Percentiles rank a stretch among this genome's conserved stretches.
Evolutionary conservation across 352 stramenopile species (phyloP).

Genomic region (Aphanomyces astaci): DNA sequence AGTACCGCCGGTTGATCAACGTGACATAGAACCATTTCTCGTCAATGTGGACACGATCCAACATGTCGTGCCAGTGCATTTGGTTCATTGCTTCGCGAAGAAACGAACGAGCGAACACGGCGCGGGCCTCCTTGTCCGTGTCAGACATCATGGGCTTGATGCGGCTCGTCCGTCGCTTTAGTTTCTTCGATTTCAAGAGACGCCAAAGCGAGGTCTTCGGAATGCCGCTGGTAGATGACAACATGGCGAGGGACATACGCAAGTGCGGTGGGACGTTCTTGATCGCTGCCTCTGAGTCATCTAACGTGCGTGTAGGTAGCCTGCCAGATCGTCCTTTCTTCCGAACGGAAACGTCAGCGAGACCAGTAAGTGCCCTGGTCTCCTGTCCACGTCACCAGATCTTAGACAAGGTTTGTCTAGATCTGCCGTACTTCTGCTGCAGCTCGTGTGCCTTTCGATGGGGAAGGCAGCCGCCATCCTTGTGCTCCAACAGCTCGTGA

Average conservation of each 20-base stretch:
- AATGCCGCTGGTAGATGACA: neutral
- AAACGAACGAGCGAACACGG: neutral
- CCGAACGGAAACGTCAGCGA: neutral
- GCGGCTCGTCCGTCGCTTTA: neutral
- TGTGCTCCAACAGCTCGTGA: neutral
- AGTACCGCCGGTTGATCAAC: neutral
- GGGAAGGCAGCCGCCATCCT: neutral
- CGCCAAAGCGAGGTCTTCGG: neutral
- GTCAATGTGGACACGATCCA: slow-evolving; percentile 6
- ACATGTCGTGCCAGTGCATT: neutral
- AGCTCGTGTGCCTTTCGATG: neutral
- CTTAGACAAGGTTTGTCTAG: neutral
- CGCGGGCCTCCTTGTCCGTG: neutral
- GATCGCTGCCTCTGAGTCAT: neutral
- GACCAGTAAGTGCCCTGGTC: neutral
- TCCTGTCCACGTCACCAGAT: neutral
- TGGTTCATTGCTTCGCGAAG: no score
- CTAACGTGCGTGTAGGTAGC: neutral
- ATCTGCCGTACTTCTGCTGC: neutral
- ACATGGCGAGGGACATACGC: neutral
- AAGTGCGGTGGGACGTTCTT: neutral
- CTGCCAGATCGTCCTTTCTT: neutral
- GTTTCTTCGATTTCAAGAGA: neutral
- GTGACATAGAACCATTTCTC: slow-evolving; percentile 17
- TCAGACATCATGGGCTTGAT: neutral